These are phyloP conservation scores for Colletotrichum gigasporum DNA, from an alignment of 2,329 filamentous ascomycete species.

Conservation along the genomic window DNA sequence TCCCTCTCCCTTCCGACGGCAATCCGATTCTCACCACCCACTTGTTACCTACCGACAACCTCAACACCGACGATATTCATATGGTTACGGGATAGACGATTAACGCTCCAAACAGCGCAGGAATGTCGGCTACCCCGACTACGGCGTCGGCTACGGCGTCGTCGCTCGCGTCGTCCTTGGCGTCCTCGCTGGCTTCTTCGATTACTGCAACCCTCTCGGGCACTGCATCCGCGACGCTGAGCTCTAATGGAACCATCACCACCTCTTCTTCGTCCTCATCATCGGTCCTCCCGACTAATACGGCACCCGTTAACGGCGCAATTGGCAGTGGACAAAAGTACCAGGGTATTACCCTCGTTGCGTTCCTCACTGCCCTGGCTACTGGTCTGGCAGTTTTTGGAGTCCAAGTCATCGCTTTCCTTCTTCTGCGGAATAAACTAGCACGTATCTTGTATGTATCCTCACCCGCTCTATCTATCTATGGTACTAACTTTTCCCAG, in stretches of 20 bases:
- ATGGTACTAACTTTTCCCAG: conserved; percentile 49
- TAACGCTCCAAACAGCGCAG: not conserved
- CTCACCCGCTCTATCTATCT: not conserved
- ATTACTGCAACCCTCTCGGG: conserved; percentile 12
- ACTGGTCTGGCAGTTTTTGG: conserved; percentile 71
- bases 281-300: not conserved
- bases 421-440: conserved; percentile 80
- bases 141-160: conserved; percentile 28
- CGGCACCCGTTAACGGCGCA: not conserved
- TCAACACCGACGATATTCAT: not conserved
- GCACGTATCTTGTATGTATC: conserved; percentile 80
- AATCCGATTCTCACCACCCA: not conserved
- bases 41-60: not conserved
- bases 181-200: conserved; percentile 34
- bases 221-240: conserved; percentile 8
- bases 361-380: conserved; percentile 73
- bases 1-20: not conserved
- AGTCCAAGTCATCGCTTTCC: conserved; percentile 74
- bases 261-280: not conserved
- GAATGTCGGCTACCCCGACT: conserved; percentile 24
- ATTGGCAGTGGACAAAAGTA: conserved; percentile 34
- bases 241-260: conserved; percentile 19
- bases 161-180: conserved; percentile 30
- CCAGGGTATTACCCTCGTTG: conserved; percentile 55
- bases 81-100: not conserved